A percentile compares a stretch with the other conserved stretches of the same genome.
Evolutionary conservation across 345 rosid species (phyloP).

Genomic region (Hirschfeldia incana): DNA sequence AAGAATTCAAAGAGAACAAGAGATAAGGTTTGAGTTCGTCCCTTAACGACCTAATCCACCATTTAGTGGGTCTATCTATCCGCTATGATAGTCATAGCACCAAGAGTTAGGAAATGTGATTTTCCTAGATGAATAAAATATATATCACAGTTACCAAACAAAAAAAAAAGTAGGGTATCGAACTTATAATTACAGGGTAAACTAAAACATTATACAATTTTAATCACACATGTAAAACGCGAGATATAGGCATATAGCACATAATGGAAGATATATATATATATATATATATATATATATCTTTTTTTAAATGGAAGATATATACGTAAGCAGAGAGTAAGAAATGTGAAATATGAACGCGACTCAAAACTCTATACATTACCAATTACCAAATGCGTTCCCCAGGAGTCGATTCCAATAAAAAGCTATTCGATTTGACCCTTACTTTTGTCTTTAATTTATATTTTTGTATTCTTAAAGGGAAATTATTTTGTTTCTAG

Average conservation of each 20-base stretch:
- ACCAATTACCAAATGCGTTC: not conserved
- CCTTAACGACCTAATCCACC: not conserved
- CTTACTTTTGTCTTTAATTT: constrained; percentile 12
- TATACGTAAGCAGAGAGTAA: not conserved
- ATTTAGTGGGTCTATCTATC: not conserved
- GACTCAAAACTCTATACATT: not conserved
- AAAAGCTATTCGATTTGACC: constrained; percentile 43
- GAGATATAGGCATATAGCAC: not conserved
- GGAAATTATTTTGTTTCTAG: not conserved
- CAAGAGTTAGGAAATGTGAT: not conserved
- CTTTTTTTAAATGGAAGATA: not conserved
- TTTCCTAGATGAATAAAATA: not conserved
- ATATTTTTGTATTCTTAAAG: not conserved
- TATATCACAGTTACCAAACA: not conserved
- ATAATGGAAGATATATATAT: too few species aligned
- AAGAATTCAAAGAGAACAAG: not conserved
- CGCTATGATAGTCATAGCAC: not conserved
- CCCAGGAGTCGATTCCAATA: constrained; percentile 5
- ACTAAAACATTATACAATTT: not conserved
- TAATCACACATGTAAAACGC: not conserved
- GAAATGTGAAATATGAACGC: not conserved
- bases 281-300: too few species aligned
- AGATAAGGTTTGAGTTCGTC: not conserved
- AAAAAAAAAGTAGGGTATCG: not conserved
- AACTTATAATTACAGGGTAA: not conserved